These are phyloP conservation scores for Plantago rigida DNA, from an alignment of 305 asterid species.

Conservation along the genomic window DNA sequence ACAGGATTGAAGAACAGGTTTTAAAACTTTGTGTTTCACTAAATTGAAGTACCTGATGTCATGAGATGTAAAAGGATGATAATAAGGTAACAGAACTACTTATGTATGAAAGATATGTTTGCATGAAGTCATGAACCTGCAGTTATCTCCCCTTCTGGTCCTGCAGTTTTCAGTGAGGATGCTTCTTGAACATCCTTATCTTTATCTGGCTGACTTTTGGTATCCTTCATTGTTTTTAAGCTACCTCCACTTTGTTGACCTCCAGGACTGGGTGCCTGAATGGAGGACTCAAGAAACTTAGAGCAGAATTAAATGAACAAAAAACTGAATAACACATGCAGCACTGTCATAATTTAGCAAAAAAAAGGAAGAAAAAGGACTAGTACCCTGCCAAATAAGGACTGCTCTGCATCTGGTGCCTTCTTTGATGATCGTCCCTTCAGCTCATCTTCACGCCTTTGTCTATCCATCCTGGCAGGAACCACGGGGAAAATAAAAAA, in stretches of 20 bases:
- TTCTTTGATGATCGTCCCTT: constrained; percentile 80
- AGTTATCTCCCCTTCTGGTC: constrained; percentile 90
- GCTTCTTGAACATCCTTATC: constrained; percentile 80
- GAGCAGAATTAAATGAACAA: constrained; percentile 7
- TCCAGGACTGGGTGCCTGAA: constrained; percentile 84
- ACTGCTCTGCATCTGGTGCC: constrained; percentile 70
- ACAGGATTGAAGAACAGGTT: background rate
- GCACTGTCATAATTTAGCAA: background rate
- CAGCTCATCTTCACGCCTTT: constrained; percentile 85
- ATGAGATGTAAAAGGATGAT: background rate
- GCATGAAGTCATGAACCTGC: constrained; percentile 70
- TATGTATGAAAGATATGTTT: constrained; percentile 18
- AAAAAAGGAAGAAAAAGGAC: background rate
- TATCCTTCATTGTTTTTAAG: constrained; percentile 75
- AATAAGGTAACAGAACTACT: constrained; percentile 12
- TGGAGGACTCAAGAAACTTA: constrained; percentile 18
- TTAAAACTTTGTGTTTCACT: background rate
- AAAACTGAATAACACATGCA: constrained; percentile 12
- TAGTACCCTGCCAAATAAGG: constrained; percentile 67
- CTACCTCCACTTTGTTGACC: constrained; percentile 63
- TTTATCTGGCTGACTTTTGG: constrained; percentile 57
- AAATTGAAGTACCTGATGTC: constrained; percentile 6
- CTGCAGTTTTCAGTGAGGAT: constrained; percentile 71
- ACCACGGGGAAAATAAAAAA: background rate
- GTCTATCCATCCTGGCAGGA: constrained; percentile 83